Percentiles rank a stretch among this genome's conserved stretches.
These are phyloP conservation scores for Aspergillus cristatus DNA, from an alignment of 495 filamentous ascomycete genomes.

Conservation along the genomic window DNA sequence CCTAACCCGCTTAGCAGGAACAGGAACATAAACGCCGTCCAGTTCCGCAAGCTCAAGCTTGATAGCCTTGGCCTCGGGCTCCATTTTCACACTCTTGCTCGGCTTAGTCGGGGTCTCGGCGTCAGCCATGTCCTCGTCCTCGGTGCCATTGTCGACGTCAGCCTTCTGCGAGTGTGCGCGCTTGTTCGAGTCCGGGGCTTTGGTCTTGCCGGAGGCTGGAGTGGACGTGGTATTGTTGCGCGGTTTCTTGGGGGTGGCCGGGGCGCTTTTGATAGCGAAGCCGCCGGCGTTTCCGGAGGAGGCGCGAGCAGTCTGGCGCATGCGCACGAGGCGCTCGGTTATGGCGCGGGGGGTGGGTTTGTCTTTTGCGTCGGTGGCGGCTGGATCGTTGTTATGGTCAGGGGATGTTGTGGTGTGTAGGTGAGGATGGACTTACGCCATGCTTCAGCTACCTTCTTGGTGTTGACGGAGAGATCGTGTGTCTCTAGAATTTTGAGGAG, in stretches of 20 bases:
- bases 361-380: slow-evolving; percentile 9
- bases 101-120: not conserved
- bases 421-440: slow-evolving; percentile 34
- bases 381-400: slow-evolving; percentile 11
- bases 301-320: slow-evolving; percentile 21
- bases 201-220: slow-evolving; percentile 2
- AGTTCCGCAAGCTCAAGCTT: not conserved
- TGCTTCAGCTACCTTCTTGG: slow-evolving; percentile 26
- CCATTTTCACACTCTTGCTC: slow-evolving; percentile 1
- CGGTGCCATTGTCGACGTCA: not conserved
- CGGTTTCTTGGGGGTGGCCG: slow-evolving; percentile 8
- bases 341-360: slow-evolving; percentile 41
- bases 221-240: slow-evolving; percentile 1
- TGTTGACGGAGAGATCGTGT: slow-evolving; percentile 30
- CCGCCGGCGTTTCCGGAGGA: slow-evolving; percentile 2
- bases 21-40: not conserved
- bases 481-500: slow-evolving; percentile 40
- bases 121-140: not conserved
- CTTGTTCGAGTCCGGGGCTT: slow-evolving; percentile 6
- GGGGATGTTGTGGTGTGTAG: not conserved
- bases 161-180: not conserved
- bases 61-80: not conserved
- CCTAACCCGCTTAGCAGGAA: slow-evolving; percentile 7
- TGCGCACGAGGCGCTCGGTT: slow-evolving; percentile 34
- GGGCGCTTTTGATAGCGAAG: slow-evolving; percentile 10